Evolutionary conservation across 2,329 filamentous ascomycete genomes (phyloP), one percentile per base, ranked within the genome.

Genomic region (Rhynchosporium graminicola): DNA sequence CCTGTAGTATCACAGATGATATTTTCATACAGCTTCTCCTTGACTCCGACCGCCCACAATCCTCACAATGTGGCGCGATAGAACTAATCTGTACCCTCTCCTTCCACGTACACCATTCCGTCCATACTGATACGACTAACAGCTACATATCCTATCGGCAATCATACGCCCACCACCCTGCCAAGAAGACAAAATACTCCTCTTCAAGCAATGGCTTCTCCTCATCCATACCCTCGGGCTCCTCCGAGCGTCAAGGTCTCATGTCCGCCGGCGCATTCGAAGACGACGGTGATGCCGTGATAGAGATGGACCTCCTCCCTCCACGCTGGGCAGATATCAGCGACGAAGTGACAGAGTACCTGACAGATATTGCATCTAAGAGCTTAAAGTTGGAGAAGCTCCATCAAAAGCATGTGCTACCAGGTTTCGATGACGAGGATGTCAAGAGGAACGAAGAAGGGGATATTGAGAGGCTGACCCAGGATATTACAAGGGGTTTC

Each of bases 121-220:
- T 42, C 61, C 65, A 70, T 36, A n/a, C 69, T 76, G 69, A 77
- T 68, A 61, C 58, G 56, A 56, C 46, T 62, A 47, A 46, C 74
- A 97, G 94, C 76, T 99, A 96, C 77, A 95, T 99, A 76, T 98
- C 95, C 77, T 99, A 98, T 83, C 93, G 95, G 74, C 95, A 99
- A 80, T 98, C 94, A 73, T 98, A 97, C 79, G 87, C 92, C 72
- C 95, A 98, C 77, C 93, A 97, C 76, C 95, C 95, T 59, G 85
- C 87, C 65, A 93, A 96, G 79, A 92, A 92, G 78, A 86, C 87
- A 69, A 88, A 88, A 72, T 90, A 89, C 79, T 79, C 67, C 12
- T 64, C 62, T 4, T 59, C 71, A 42, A 74, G 79, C 70, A 83
- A 84, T 80, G 83, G 82, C 77, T 86, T 86, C 74, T 80, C 81